A percentile compares a stretch with the other conserved stretches of the same genome.
These are phyloP conservation scores for Fusarium aywerte DNA, from an alignment of 2,329 filamentous ascomycete genomes.

Conservation along the genomic window DNA sequence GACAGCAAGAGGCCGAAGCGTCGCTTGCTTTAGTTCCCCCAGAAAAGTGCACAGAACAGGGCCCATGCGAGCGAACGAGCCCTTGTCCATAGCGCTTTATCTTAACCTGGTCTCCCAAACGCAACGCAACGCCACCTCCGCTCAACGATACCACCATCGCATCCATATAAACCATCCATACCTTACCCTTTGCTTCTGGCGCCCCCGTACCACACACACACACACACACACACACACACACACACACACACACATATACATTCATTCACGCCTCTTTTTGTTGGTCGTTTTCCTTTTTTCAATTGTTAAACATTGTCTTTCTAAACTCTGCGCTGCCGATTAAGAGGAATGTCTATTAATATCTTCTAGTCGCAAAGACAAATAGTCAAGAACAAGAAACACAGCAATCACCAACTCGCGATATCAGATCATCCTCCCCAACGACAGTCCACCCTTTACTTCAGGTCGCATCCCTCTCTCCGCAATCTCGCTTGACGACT, in stretches of 20 bases:
- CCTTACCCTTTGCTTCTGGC: constrained; percentile 11
- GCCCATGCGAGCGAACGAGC: constrained; percentile 5
- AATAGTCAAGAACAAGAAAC: constrained; percentile 15
- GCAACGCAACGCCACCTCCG: constrained; percentile 42
- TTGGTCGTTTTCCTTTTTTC: constrained; percentile 13
- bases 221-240: constrained; percentile 11
- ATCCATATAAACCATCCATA: constrained; percentile 29
- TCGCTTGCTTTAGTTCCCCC: constrained; percentile 5
- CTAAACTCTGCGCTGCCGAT: constrained; percentile 11
- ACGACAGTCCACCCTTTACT: constrained; percentile 39
- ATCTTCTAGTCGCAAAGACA: constrained; percentile 22
- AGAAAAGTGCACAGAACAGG: background rate
- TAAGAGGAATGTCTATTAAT: constrained; percentile 10
- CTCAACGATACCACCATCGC: constrained; percentile 38
- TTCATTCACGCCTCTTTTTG: background rate
- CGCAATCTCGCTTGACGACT: constrained; percentile 41
- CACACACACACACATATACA: constrained; percentile 2
- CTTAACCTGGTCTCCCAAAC: constrained; percentile 36
- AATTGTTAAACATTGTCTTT: constrained; percentile 5
- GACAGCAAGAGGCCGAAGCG: constrained; percentile 13
- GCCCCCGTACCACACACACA: constrained; percentile 26
- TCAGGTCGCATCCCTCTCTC: constrained; percentile 34
- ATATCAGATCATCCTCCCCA: constrained; percentile 39
- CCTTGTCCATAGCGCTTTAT: constrained; percentile 36
- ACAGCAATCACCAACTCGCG: constrained; percentile 18